Evolutionary conservation across 306 rosid species (phyloP).

Genomic region (Prunus fruticosa): DNA sequence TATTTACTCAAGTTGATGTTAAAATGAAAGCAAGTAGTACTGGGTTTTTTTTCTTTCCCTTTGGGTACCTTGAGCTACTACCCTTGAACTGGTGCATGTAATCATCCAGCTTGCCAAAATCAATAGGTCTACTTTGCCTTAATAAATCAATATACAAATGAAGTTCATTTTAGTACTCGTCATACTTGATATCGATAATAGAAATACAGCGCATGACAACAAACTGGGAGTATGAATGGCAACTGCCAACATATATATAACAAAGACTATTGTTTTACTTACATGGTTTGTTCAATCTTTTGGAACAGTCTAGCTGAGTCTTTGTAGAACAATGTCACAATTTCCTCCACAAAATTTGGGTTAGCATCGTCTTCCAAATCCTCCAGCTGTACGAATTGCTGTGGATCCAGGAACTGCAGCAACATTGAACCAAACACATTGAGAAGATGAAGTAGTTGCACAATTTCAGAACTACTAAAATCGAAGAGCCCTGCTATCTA

Average conservation of each 20-base stretch:
- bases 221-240: no score
- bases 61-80: conserved; percentile 62
- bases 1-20: not conserved
- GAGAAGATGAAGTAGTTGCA: not conserved
- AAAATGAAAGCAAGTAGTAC: not conserved
- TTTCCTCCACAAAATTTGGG: conserved; percentile 83
- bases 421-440: conserved; percentile 6
- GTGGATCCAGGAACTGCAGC: conserved; percentile 70
- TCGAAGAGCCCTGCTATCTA: no score
- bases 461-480: no score
- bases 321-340: conserved; percentile 60
- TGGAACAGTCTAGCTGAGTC: conserved; percentile 56
- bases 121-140: conserved; percentile 45
- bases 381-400: conserved; percentile 72
- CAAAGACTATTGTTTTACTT: conserved; percentile 15
- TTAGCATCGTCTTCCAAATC: conserved; percentile 68
- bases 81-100: conserved; percentile 84
- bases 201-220: not conserved
- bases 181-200: no score
- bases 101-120: conserved; percentile 54
- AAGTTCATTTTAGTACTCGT: not conserved
- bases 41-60: no score
- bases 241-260: no score
- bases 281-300: conserved; percentile 67
- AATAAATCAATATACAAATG: not conserved